Base-by-base conservation (phyloP, 2,329 filamentous ascomycete species). In the Stemphylium vesicarium region DNA sequence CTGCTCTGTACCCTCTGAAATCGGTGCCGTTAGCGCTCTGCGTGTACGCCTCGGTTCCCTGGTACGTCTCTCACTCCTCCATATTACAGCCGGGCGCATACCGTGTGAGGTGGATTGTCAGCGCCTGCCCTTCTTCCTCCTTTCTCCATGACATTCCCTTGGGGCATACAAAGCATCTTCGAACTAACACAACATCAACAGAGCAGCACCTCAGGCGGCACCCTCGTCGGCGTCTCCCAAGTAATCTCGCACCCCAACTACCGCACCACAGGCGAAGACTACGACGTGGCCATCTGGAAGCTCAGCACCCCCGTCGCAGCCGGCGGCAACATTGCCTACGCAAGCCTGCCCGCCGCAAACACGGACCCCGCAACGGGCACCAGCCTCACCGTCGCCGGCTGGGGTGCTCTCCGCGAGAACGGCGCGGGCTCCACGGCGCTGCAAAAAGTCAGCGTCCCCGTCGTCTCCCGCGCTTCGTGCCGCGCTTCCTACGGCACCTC, bases 391-490 rank as follows among this genome's bases (percentile, higher is more conserved):
- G 63, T 66, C 18, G 69, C 69, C 13, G 69, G 69, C 38, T 71
- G 69, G 66, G 68, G 68, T 13, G 59, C 56, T n/a, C 58, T 54
- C 16, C 35, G 32, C 43, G 31, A 52, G 20, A 50, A 49, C 9
- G 63, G 61, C 24, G 47, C 48, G n/a, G 50, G 40, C 18, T 56
- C 65, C 22, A 48, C 35, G 12, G 29, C 42, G 4, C 67, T 71
- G 18, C 62, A 44, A 55, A 71, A 70, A 63, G 69, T 71, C 40
- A 56, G 58, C 49, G 69, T 71, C 6, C 69, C 69, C 38, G 50
- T 71, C 47, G 51, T 71, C n/a, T 56, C 62, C 9, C 69, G 69
- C 50, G n/a, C 58, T 22, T 57, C 46, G 13, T 71, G 69, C 65
- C 51, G 59, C 32, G 8, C 57, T 20, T 52, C 57, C 43, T 67